Conservation (phyloP, 2,329 filamentous ascomycete species). For the Ampelomyces quisqualis region DNA sequence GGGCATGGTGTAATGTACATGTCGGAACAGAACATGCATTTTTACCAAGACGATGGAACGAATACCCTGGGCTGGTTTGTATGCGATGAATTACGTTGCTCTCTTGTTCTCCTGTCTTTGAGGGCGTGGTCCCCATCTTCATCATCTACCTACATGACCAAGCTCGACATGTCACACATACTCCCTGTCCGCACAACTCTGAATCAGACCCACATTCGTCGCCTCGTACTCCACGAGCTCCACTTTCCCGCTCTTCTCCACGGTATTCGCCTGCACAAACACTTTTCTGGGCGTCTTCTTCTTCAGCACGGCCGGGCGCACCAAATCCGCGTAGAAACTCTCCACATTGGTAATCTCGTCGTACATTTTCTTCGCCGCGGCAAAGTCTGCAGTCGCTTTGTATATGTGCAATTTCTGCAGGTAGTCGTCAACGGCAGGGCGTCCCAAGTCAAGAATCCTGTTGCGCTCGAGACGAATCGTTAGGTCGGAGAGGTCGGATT, state of each 20-base stretch:
- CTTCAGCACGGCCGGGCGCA: constrained; percentile 71
- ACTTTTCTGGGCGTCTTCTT: constrained; percentile 85
- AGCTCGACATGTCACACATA: constrained; percentile 33
- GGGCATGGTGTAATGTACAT: constrained; percentile 6
- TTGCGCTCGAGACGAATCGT: constrained; percentile 79
- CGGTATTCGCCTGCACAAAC: constrained; percentile 92
- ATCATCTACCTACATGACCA: background rate
- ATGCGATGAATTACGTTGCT: too few species aligned
- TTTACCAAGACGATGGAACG: constrained; percentile 14
- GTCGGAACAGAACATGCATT: constrained; percentile 10
- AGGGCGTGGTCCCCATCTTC: too few species aligned
- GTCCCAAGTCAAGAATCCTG: constrained; percentile 82
- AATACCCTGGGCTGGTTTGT: constrained; percentile 21
- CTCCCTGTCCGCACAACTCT: constrained; percentile 41
- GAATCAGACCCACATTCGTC: constrained; percentile 69
- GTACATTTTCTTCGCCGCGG: constrained; percentile 76
- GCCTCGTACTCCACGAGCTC: constrained; percentile 87
- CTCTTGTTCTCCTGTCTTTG: too few species aligned
- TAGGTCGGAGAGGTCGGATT: constrained; percentile 75
- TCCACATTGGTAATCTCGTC: constrained; percentile 80
- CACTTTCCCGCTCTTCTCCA: constrained; percentile 53
- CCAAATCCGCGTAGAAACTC: constrained; percentile 79
- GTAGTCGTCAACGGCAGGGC: constrained; percentile 80
- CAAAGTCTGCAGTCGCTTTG: constrained; percentile 84
- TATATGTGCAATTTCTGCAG: constrained; percentile 90